Conservation (phyloP, 139 green algal genomes). For the Pleodorina starrii region DNA sequence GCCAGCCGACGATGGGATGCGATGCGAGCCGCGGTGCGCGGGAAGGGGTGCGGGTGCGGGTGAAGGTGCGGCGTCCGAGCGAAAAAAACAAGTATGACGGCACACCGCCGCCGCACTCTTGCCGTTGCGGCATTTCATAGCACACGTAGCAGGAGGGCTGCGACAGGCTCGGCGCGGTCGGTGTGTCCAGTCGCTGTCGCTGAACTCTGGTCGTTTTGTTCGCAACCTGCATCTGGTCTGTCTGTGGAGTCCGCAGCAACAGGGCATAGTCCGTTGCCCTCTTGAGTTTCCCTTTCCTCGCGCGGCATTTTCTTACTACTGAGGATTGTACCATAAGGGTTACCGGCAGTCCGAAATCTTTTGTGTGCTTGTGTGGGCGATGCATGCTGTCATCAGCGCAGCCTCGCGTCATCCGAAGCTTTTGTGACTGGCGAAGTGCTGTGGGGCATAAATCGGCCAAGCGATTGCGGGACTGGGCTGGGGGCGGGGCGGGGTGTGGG, state of each 20-base stretch:
- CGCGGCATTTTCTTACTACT: background rate
- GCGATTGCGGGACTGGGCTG: too few species aligned
- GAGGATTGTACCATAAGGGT: conserved; percentile 22
- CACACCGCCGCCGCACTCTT: background rate
- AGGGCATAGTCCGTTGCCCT: background rate
- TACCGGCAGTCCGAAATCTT: conserved; percentile 19
- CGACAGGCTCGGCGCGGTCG: background rate
- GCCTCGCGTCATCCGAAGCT: background rate
- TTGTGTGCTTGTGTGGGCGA: background rate
- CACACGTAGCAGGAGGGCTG: conserved; percentile 15
- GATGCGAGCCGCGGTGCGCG: too few species aligned
- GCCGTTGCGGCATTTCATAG: background rate
- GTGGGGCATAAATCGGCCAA: background rate
- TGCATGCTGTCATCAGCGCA: conserved; percentile 7
- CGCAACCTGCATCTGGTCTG: conserved; percentile 10
- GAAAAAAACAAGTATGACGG: background rate
- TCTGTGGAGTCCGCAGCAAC: background rate
- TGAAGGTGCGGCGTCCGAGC: too few species aligned
- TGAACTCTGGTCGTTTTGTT: background rate
- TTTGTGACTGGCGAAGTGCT: too few species aligned
- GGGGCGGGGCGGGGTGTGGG: too few species aligned
- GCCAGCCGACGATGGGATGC: too few species aligned
- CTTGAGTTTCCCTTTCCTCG: background rate
- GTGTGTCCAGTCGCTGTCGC: background rate
- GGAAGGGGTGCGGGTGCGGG: too few species aligned